Evolutionary conservation across 2,329 filamentous ascomycete species (phyloP).

Genomic region (Tolypocladium pustulatum): DNA sequence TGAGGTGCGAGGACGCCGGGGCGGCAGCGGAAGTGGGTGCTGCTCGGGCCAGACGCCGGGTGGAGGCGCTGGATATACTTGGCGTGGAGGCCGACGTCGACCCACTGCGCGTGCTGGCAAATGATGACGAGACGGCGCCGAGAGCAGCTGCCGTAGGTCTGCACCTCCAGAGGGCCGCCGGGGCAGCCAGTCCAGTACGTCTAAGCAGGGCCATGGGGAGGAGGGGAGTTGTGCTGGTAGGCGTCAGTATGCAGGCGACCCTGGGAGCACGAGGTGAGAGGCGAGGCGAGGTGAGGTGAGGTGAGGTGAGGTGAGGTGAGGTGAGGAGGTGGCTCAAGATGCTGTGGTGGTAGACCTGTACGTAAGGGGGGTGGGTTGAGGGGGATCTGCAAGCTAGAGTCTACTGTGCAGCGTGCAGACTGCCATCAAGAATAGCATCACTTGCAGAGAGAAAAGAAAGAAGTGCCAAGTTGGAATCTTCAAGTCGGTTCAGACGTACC

Average conservation of each 20-base stretch:
- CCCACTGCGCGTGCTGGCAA: background rate
- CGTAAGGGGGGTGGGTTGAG: background rate
- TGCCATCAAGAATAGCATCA: background rate
- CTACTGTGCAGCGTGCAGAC: background rate
- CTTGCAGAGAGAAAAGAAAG: background rate
- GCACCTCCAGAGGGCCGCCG: conserved; percentile 11
- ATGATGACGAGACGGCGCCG: conserved; percentile 2
- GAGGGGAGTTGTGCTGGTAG: background rate
- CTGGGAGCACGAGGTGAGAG: background rate
- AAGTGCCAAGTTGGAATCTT: background rate
- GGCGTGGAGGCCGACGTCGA: background rate
- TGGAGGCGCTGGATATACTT: background rate
- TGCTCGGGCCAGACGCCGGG: background rate
- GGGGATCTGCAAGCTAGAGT: background rate
- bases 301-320: background rate
- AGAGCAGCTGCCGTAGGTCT: conserved; percentile 5
- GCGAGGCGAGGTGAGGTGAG: background rate
- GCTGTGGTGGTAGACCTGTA: background rate
- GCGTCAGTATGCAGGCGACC: background rate
- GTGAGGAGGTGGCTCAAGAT: background rate
- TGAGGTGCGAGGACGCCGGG: background rate
- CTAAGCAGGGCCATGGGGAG: conserved; percentile 14
- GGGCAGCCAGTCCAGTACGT: conserved; percentile 12
- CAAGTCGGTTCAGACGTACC: background rate
- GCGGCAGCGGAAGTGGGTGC: background rate